These are phyloP conservation scores for Hortiboletus campestris DNA, from an alignment of 768 basidiomycete species.

Conservation along the genomic window DNA sequence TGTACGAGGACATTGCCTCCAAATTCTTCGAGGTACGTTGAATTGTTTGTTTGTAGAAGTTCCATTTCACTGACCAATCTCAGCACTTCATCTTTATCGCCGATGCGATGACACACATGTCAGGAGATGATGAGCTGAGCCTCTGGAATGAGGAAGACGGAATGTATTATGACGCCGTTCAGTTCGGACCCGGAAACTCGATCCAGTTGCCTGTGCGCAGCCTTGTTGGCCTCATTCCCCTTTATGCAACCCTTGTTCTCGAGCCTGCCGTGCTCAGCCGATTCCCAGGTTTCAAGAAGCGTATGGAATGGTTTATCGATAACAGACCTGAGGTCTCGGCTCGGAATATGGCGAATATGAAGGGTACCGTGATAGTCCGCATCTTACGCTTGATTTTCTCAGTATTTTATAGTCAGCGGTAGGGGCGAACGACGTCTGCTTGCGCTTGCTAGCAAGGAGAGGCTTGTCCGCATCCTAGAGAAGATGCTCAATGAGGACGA, in stretches of 20 bases:
- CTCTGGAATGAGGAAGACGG: conserved; percentile 98
- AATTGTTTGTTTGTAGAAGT: background rate
- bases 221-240: conserved; percentile 95
- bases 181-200: conserved; percentile 75
- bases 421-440: conserved; percentile 85
- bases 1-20: conserved; percentile 98
- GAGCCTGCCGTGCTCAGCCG: conserved; percentile 87
- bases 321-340: conserved; percentile 84
- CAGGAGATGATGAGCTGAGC: conserved; percentile 73
- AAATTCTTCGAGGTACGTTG: conserved; percentile 84
- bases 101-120: conserved; percentile 94
- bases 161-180: conserved; percentile 97
- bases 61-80: conserved; percentile 14
- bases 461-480: conserved; percentile 82
- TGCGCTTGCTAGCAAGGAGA: conserved; percentile 89
- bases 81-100: conserved; percentile 98
- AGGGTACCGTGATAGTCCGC: conserved; percentile 44
- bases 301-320: conserved; percentile 98
- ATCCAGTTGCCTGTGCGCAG: conserved; percentile 93
- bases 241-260: conserved; percentile 92
- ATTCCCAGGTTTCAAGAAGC: conserved; percentile 97
- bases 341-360: conserved; percentile 97
- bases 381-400: background rate
- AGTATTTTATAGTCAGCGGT: conserved; percentile 44
- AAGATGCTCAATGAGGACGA: conserved; percentile 98